Percentiles rank a stretch among this genome's conserved stretches.
Evolutionary conservation across 768 basidiomycete genomes (phyloP).

Genomic region (Serendipita sp.): DNA sequence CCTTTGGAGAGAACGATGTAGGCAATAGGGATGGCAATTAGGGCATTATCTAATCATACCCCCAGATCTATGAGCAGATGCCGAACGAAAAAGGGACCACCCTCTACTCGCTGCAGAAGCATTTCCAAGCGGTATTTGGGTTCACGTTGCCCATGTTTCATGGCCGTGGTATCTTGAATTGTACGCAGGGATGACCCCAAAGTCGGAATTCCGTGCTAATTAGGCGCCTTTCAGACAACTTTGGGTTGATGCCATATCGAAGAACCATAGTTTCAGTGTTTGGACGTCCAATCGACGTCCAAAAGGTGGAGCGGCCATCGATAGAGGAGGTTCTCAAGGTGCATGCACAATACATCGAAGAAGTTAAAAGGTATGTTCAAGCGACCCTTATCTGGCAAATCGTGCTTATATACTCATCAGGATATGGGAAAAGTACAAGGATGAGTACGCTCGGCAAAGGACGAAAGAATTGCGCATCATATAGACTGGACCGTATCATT

Average conservation of each 20-base stretch:
- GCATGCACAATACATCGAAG: slow-evolving; percentile 79
- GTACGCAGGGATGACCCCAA: slow-evolving; percentile 27
- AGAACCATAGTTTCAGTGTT: slow-evolving; percentile 93
- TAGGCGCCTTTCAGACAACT: slow-evolving; percentile 44
- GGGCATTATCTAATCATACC: neutral
- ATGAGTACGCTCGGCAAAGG: slow-evolving; percentile 74
- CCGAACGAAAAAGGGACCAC: slow-evolving; percentile 87
- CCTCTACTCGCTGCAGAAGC: slow-evolving; percentile 70
- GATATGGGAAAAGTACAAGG: slow-evolving; percentile 94
- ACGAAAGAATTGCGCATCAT: slow-evolving; percentile 63
- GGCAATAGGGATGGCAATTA: slow-evolving; percentile 15
- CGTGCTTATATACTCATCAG: slow-evolving; percentile 23
- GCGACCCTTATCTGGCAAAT: neutral
- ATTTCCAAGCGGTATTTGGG: slow-evolving; percentile 82
- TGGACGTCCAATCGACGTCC: slow-evolving; percentile 73
- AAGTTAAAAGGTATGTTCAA: slow-evolving; percentile 53
- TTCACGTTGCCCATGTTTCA: slow-evolving; percentile 97
- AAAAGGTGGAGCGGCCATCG: slow-evolving; percentile 62
- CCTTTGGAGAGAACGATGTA: slow-evolving; percentile 97
- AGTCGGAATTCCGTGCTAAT: neutral
- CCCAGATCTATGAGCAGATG: slow-evolving; percentile 90
- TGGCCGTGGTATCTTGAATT: slow-evolving; percentile 87
- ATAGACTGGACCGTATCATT: neutral
- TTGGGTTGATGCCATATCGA: slow-evolving; percentile 91
- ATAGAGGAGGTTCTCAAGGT: slow-evolving; percentile 61